Evolutionary conservation across 164 flowering plant species (phyloP), one percentile per base, ranked within the genome.

Genomic region (Warburgia ugandensis): DNA sequence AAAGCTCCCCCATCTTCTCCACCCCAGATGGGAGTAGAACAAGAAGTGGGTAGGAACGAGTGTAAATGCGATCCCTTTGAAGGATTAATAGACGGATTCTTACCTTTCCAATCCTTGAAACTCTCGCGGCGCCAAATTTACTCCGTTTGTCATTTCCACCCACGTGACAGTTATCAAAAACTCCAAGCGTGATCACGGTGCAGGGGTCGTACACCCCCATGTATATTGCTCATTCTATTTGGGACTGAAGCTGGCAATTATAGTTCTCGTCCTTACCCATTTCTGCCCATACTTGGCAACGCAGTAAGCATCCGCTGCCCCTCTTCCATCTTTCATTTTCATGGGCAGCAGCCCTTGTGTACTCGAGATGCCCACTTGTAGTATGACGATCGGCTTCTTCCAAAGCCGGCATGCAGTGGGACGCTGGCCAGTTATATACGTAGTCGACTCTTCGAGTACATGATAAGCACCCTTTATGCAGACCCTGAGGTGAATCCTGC

Each of bases 391-490:
- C 0, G 89, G 81, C 32, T 74, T 72, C 69, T 83, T 83, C 91
- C 91, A 83, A 1, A 86, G 84, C 68, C 83, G 84, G 41, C 75
- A 56, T 13, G 91, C 91, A 3, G 95, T 83, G 6, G 95, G 95
- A 3, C 91, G 63, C 27, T 58, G 69, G 51, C 83, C 95, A 26
- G 88, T 86, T 50, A 79, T 69, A 54, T 86, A 83, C 83, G 79
- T 50, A 0, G 91, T 77, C 17, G 88, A 83, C 55, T 86, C 91
- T 36, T 86, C 91, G 3, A 83, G 68, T 8, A 86, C 91, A 68
- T 86, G 95, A 56, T 86, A 86, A 45, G 68, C 95, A 21, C 95
- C 95, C 31, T 86, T 92, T 1, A 83, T 81, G 29, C 84, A 83
- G 0, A 71, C 89, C 45, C 95, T 69, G 9, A 83, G 67, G 55